Percentiles rank a stretch among this genome's conserved stretches.
Evolutionary conservation across 2,329 filamentous ascomycete species (phyloP).

Genomic region (Epichloe glyceriae): DNA sequence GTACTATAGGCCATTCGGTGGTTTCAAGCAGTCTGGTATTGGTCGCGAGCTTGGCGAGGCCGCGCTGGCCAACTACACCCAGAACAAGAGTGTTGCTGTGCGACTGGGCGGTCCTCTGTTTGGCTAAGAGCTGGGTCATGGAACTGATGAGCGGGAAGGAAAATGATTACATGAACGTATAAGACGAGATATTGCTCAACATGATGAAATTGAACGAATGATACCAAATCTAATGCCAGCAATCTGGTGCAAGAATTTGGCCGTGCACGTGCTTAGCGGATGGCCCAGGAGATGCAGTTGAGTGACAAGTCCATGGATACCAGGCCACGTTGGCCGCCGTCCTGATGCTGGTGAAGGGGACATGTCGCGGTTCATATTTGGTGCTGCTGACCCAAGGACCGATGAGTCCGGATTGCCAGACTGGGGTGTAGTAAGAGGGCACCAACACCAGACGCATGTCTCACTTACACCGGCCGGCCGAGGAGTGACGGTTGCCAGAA

Average conservation of each 20-base stretch:
- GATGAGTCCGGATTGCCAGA: too few species aligned
- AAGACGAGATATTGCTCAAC: not conserved
- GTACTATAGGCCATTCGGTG: constrained; percentile 49
- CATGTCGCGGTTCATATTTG: too few species aligned
- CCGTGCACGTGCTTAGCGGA: not conserved
- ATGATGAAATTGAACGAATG: not conserved
- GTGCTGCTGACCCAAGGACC: too few species aligned
- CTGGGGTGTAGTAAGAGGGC: too few species aligned
- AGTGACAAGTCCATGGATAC: too few species aligned
- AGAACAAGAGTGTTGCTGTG: constrained; percentile 54
- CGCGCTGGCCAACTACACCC: constrained; percentile 53
- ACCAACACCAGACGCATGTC: too few species aligned
- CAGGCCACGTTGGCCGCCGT: too few species aligned
- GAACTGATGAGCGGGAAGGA: not conserved
- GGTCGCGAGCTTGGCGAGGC: constrained; percentile 64
- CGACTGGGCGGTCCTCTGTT: constrained; percentile 13
- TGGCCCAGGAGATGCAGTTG: not conserved
- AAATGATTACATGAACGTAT: too few species aligned
- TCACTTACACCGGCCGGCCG: too few species aligned
- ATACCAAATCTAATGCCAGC: not conserved
- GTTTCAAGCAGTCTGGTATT: constrained; percentile 67
- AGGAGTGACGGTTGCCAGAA: too few species aligned
- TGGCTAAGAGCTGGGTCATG: constrained; percentile 2
- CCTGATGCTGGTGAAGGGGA: too few species aligned
- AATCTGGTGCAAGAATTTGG: not conserved